A percentile compares a stretch with the other conserved stretches of the same genome.
phyloP scores from a whole-genome alignment of 495 filamentous ascomycete species.

The Xylaria grammica region DNA sequence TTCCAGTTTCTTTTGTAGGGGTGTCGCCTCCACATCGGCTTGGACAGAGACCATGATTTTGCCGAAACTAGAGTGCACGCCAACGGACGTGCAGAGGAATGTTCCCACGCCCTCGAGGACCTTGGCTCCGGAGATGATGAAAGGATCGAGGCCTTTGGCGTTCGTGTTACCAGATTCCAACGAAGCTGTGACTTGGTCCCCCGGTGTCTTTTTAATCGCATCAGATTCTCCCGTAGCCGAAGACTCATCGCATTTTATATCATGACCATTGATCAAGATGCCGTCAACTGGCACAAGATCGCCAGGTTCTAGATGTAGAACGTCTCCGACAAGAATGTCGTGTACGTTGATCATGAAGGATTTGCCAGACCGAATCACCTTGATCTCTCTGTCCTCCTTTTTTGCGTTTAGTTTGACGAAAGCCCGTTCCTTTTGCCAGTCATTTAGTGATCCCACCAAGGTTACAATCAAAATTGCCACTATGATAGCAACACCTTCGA shows the following conservation, averaged over 20 bases:
- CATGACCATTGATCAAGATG: slow-evolving; percentile 74
- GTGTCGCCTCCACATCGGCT: slow-evolving; percentile 75
- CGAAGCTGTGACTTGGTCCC: slow-evolving; percentile 64
- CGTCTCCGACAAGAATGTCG: slow-evolving; percentile 82
- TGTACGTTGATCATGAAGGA: slow-evolving; percentile 78
- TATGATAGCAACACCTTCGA: slow-evolving; percentile 75
- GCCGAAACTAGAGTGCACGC: slow-evolving; percentile 73
- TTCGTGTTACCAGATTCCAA: slow-evolving; percentile 62
- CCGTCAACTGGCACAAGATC: slow-evolving; percentile 85
- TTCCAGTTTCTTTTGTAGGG: slow-evolving; percentile 78
- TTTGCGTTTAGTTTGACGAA: slow-evolving; percentile 74
- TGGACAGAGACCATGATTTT: slow-evolving; percentile 87
- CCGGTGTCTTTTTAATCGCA: slow-evolving; percentile 64
- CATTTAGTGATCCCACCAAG: slow-evolving; percentile 69
- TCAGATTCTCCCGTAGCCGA: slow-evolving; percentile 79
- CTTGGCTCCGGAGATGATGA: slow-evolving; percentile 82
- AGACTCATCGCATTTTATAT: slow-evolving; percentile 79
- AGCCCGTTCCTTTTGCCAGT: slow-evolving; percentile 75
- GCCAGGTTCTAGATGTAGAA: slow-evolving; percentile 84
- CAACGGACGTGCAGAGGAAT: slow-evolving; percentile 77
- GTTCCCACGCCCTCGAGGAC: slow-evolving; percentile 81
- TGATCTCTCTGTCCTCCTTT: slow-evolving; percentile 73
- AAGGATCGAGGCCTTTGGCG: slow-evolving; percentile 65
- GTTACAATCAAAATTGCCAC: slow-evolving; percentile 73
- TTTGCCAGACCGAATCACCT: slow-evolving; percentile 77